These are phyloP conservation scores for Batkoa obscura DNA, from an alignment of 371 early-diverging fungal genomes.

Conservation along the genomic window DNA sequence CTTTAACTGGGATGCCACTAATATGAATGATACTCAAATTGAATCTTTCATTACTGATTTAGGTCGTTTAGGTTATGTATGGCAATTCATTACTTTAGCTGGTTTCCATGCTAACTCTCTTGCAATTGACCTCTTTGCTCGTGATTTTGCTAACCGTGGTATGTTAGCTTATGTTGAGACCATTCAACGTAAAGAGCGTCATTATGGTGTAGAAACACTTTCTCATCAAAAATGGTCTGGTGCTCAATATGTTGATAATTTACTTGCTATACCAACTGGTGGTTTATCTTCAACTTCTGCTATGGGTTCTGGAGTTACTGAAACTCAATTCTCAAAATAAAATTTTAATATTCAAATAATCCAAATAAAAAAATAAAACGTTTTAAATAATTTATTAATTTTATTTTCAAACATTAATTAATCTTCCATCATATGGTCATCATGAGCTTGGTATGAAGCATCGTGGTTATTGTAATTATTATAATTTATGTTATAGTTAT, in stretches of 20 bases:
- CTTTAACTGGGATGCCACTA: constrained; percentile 96
- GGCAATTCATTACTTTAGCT: constrained; percentile 97
- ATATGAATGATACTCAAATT: constrained; percentile 81
- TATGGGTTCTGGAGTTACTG: constrained; percentile 87
- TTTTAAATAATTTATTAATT: too few relatives aligned
- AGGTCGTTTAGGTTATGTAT: constrained; percentile 83
- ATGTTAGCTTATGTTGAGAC: constrained; percentile 91
- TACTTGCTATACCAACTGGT: constrained; percentile 82
- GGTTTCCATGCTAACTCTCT: constrained; percentile 89
- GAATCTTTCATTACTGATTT: constrained; percentile 56
- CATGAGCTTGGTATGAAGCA: too few relatives aligned
- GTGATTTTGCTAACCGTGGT: constrained; percentile 68
- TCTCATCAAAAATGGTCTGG: constrained; percentile 98
- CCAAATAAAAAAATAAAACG: too few relatives aligned
- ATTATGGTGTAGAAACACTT: constrained; percentile 78
- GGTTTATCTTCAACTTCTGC: constrained; percentile 93
- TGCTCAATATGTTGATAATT: constrained; percentile 80
- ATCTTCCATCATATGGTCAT: too few relatives aligned
- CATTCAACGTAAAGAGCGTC: constrained; percentile 88
- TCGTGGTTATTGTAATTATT: too few relatives aligned
- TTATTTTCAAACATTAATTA: too few relatives aligned
- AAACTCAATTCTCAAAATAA: constrained; percentile 69
- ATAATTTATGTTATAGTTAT: too few relatives aligned
- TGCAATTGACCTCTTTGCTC: constrained; percentile 66
- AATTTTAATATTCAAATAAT: too few relatives aligned